Percentiles rank a stretch among this genome's conserved stretches.
Evolutionary conservation across 169 alveolate species (phyloP).

Genomic region (Sarcocystis neurona): DNA sequence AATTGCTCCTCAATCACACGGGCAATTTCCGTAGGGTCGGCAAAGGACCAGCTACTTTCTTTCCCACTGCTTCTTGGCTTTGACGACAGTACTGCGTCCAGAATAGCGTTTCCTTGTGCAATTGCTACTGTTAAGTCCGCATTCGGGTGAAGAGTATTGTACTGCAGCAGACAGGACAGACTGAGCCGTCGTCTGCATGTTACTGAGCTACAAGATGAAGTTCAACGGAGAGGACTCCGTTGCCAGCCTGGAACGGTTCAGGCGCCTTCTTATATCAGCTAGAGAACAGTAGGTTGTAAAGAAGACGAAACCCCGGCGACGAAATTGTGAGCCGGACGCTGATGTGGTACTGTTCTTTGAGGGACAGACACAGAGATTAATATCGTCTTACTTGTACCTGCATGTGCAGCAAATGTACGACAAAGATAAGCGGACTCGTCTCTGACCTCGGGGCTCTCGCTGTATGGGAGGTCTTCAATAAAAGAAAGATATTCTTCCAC

Average conservation of each 20-base stretch:
- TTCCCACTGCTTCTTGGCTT: constrained; percentile 53
- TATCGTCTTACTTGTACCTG: too few species aligned
- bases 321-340: too few species aligned
- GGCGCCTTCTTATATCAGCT: too few species aligned
- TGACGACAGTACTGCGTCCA: constrained; percentile 14
- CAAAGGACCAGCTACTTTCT: neutral
- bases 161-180: constrained; percentile 20
- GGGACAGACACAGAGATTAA: too few species aligned
- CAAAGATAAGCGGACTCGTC: too few species aligned
- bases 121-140: constrained; percentile 91
- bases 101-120: constrained; percentile 66
- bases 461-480: constrained; percentile 77
- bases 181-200: neutral
- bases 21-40: constrained; percentile 33
- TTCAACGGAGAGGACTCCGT: too few species aligned
- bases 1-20: constrained; percentile 73
- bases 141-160: constrained; percentile 89
- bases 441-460: constrained; percentile 87
- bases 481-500: constrained; percentile 78
- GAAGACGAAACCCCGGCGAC: too few species aligned
- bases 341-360: too few species aligned
- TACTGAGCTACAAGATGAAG: neutral
- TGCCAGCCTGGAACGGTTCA: too few species aligned
- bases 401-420: too few species aligned
- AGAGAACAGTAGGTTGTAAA: too few species aligned